A percentile compares a stretch with the other conserved stretches of the same genome.
These are phyloP conservation scores for Phialocephala subalpina DNA, from an alignment of 2,329 filamentous ascomycete species.

Conservation along the genomic window DNA sequence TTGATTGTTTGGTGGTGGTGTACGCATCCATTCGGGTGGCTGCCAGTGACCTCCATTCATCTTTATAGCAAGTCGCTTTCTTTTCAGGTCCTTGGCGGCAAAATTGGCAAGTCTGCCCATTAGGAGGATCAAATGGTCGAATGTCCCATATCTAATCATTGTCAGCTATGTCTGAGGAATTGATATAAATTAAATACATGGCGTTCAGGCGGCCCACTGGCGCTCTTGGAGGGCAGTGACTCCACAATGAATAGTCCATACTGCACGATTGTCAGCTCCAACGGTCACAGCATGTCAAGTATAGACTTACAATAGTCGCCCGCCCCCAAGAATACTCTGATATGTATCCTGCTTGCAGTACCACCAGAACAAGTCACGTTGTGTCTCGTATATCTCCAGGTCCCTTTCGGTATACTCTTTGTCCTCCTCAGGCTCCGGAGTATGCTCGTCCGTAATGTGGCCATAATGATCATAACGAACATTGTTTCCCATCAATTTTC, in stretches of 20 bases:
- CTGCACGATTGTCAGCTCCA: slow-evolving; percentile 26
- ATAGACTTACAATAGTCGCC: slow-evolving; percentile 79
- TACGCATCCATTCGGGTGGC: slow-evolving; percentile 38
- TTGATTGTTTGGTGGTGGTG: slow-evolving; percentile 12
- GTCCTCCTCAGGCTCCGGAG: slow-evolving; percentile 17
- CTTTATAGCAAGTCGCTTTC: slow-evolving; percentile 77
- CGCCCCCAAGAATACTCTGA: slow-evolving; percentile 88
- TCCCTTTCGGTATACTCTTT: slow-evolving; percentile 57
- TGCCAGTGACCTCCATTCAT: slow-evolving; percentile 52
- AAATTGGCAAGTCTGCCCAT: slow-evolving; percentile 84
- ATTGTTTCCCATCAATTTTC: slow-evolving; percentile 62
- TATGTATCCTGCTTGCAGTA: slow-evolving; percentile 94
- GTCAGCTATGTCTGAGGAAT: slow-evolving; percentile 29
- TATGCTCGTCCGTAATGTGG: slow-evolving; percentile 47
- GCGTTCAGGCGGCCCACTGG: slow-evolving; percentile 80
- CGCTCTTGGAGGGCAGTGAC: slow-evolving; percentile 86
- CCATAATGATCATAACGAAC: slow-evolving; percentile 67
- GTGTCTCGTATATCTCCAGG: slow-evolving; percentile 79
- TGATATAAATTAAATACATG: slow-evolving; percentile 56
- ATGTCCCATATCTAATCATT: slow-evolving; percentile 77
- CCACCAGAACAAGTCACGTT: slow-evolving; percentile 94
- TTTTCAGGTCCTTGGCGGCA: slow-evolving; percentile 75
- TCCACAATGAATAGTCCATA: slow-evolving; percentile 80
- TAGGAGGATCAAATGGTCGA: slow-evolving; percentile 86
- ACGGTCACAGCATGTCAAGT: neutral